These are phyloP conservation scores for Trichosporon coremiiforme DNA, from an alignment of 1,284 basidiomycete species.

Conservation along the genomic window DNA sequence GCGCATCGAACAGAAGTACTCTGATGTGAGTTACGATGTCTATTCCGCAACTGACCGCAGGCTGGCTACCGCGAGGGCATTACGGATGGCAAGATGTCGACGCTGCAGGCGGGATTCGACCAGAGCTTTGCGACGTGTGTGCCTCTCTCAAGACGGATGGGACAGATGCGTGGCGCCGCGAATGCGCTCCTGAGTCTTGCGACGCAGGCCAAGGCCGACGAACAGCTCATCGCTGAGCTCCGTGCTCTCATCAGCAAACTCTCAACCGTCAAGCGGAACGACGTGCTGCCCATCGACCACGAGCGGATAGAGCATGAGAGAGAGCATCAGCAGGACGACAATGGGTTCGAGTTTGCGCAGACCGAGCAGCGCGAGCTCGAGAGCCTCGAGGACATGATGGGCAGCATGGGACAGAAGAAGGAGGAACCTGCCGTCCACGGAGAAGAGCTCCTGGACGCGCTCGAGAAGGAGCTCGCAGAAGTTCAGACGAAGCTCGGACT, in stretches of 20 bases:
- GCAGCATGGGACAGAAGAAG: conserved; percentile 49
- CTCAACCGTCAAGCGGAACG: conserved; percentile 38
- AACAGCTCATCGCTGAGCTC: conserved; percentile 67
- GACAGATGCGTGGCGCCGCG: conserved; percentile 57
- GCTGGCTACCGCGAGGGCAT: conserved; percentile 63
- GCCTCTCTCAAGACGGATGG: conserved; percentile 56
- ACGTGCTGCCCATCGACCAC: conserved; percentile 48
- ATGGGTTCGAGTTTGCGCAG: conserved; percentile 67
- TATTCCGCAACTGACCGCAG: conserved; percentile 38
- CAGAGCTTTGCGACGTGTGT: conserved; percentile 58
- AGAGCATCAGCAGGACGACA: conserved; percentile 57
- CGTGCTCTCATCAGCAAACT: conserved; percentile 61
- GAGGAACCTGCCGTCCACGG: conserved; percentile 23
- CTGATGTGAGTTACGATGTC: conserved; percentile 46
- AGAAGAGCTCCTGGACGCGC: neutral
- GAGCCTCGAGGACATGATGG: conserved; percentile 55
- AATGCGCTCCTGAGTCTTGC: conserved; percentile 49
- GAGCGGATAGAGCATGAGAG: conserved; percentile 52
- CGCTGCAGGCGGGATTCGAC: conserved; percentile 61
- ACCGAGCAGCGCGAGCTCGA: conserved; percentile 60
- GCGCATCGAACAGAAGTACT: conserved; percentile 48
- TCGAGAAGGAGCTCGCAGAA: neutral
- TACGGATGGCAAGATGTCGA: conserved; percentile 60
- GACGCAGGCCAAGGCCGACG: conserved; percentile 36
- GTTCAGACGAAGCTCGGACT: neutral